Percentiles rank a stretch among this genome's conserved stretches.
phyloP scores from a whole-genome alignment of 2,329 filamentous ascomycete genomes.

The Tolypocladium amazonense region DNA sequence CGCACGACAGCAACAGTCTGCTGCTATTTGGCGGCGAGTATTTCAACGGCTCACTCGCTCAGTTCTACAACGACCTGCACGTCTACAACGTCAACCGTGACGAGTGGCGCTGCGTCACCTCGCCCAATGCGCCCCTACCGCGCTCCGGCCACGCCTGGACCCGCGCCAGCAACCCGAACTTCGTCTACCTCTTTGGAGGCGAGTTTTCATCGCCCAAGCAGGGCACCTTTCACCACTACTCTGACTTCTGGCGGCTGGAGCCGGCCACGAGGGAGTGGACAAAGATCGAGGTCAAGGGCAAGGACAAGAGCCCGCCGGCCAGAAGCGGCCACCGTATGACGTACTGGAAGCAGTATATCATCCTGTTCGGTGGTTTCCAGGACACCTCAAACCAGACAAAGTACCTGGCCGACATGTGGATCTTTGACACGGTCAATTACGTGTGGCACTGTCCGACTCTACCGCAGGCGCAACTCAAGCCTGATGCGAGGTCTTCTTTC shows the following conservation, averaged over 20 bases:
- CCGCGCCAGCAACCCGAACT: conserved; percentile 71
- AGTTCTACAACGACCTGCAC: conserved; percentile 57
- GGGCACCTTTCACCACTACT: conserved; percentile 98
- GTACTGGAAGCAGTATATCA: conserved; percentile 92
- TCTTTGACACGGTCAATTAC: conserved; percentile 85
- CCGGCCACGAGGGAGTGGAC: conserved; percentile 81
- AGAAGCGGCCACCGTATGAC: conserved; percentile 93
- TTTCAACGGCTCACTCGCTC: conserved; percentile 81
- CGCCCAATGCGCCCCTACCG: conserved; percentile 82
- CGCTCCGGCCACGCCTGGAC: conserved; percentile 93
- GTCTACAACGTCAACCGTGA: conserved; percentile 71
- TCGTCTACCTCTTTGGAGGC: conserved; percentile 87
- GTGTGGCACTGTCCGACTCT: conserved; percentile 71
- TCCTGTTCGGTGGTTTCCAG: conserved; percentile 94
- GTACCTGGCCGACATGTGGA: conserved; percentile 87
- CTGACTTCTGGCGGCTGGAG: conserved; percentile 94
- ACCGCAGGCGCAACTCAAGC: conserved; percentile 72
- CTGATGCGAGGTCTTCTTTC: conserved; percentile 85
- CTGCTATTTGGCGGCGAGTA: conserved; percentile 93
- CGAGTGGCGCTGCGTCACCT: conserved; percentile 84
- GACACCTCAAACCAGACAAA: conserved; percentile 92
- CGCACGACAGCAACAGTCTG: conserved; percentile 76
- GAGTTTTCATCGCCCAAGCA: conserved; percentile 97
- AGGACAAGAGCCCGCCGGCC: conserved; percentile 70
- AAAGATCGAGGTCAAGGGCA: conserved; percentile 68